Conservation (phyloP, 1,139 yeast species). For the Geotrichum histeridarum region DNA sequence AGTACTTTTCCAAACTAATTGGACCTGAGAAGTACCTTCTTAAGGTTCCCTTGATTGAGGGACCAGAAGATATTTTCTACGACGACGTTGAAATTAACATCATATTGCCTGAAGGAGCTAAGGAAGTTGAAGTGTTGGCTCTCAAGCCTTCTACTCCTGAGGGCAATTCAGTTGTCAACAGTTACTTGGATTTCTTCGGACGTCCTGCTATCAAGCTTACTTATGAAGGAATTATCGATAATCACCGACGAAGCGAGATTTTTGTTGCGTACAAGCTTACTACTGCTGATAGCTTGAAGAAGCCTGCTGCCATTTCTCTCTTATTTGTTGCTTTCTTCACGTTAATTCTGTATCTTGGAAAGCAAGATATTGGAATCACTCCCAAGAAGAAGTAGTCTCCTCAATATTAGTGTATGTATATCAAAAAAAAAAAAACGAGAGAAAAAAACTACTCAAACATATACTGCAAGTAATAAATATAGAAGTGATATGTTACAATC, state of each 20-base stretch:
- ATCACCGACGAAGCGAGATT: conserved; percentile 54
- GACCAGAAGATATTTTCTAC: conserved; percentile 62
- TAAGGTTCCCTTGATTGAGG: conserved; percentile 67
- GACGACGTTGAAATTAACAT: conserved; percentile 57
- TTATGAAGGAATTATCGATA: conserved; percentile 65
- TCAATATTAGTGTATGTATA: background rate
- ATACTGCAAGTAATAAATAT: background rate
- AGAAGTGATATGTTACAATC: conserved; percentile 36
- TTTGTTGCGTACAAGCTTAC: conserved; percentile 62
- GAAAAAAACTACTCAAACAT: background rate
- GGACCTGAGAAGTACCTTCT: conserved; percentile 54
- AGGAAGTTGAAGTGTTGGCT: conserved; percentile 36
- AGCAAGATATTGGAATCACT: conserved; percentile 37
- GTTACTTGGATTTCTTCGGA: conserved; percentile 75
- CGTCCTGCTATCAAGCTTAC: conserved; percentile 69
- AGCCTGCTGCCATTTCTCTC: conserved; percentile 63
- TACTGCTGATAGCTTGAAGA: conserved; percentile 48
- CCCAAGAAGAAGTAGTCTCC: conserved; percentile 4
- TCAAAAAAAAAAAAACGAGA: background rate
- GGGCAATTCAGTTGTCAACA: conserved; percentile 39
- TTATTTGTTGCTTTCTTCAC: conserved; percentile 61
- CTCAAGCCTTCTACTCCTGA: conserved; percentile 32
- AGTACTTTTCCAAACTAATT: conserved; percentile 44
- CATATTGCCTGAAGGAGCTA: conserved; percentile 86
- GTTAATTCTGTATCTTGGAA: conserved; percentile 49